A percentile compares a stretch with the other conserved stretches of the same genome.
These are phyloP conservation scores for Trametes maxima DNA, from an alignment of 768 basidiomycete genomes.

Conservation along the genomic window DNA sequence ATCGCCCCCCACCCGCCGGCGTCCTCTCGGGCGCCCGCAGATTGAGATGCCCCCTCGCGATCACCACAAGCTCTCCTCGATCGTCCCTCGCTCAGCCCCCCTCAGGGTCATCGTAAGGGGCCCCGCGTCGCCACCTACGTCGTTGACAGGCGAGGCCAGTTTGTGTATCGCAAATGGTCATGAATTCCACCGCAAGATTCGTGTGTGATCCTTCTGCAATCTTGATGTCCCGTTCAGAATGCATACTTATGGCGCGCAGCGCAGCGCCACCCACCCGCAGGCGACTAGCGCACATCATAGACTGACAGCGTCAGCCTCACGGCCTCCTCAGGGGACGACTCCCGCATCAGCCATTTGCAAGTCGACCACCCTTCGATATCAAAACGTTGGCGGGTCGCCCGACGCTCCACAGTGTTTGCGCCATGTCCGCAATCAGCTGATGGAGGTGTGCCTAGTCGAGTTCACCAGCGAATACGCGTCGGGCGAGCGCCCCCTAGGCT, in stretches of 20 bases:
- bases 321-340: no score
- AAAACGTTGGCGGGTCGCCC: not conserved
- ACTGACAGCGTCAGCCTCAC: not conserved
- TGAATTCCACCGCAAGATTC: no score
- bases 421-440: not conserved
- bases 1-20: not conserved
- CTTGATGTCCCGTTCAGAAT: no score
- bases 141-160: no score
- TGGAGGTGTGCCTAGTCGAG: not conserved
- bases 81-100: not conserved
- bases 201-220: no score
- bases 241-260: no score
- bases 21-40: not conserved
- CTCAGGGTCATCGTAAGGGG: no score
- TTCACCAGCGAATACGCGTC: not conserved
- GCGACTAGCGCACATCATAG: not conserved
- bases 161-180: no score
- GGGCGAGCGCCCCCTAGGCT: no score
- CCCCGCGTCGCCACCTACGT: no score
- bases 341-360: not conserved
- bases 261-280: no score
- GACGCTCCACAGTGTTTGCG: no score
- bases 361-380: slow-evolving; percentile 1
- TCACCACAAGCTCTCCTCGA: not conserved
- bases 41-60: not conserved